Evolutionary conservation across 1,139 yeast genomes (phyloP).

Genomic region (Suhomyces coccinellae): DNA sequence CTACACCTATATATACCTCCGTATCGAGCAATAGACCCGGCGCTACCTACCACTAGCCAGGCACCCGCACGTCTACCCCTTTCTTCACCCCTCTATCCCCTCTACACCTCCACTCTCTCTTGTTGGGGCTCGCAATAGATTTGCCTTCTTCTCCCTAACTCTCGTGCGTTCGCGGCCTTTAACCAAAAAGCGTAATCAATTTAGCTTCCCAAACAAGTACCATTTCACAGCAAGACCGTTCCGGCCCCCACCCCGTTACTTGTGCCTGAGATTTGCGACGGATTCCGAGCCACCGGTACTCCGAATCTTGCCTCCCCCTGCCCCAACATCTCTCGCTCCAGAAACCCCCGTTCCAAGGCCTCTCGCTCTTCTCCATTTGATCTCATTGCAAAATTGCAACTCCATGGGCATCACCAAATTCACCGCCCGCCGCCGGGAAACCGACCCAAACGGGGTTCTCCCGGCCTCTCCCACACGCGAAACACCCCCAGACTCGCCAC

Average conservation of each 20-base stretch:
- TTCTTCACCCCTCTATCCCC: no score
- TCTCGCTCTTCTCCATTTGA: neutral
- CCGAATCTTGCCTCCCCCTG: no score
- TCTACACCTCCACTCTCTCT: neutral
- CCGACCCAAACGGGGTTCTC: neutral
- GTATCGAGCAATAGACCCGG: no score
- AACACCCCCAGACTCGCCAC: slow-evolving; percentile 6
- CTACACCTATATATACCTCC: no score
- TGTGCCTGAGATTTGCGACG: no score
- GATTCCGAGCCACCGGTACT: no score
- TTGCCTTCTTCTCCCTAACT: neutral
- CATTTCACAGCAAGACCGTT: neutral
- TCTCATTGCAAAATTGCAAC: slow-evolving; percentile 4
- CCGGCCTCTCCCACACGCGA: neutral
- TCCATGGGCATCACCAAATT: slow-evolving; percentile 9
- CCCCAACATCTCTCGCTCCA: neutral
- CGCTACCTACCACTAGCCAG: no score
- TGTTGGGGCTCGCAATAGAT: neutral
- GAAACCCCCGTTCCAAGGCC: neutral
- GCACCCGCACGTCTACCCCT: no score
- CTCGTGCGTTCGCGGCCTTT: neutral
- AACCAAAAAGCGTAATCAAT: slow-evolving; percentile 10
- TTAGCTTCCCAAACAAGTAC: slow-evolving; percentile 1
- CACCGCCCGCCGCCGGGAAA: neutral
- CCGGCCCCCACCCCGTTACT: neutral